Evolutionary conservation across 2,329 filamentous ascomycete genomes (phyloP).

Genomic region (Graphilbum ipis-grandicollis): DNA sequence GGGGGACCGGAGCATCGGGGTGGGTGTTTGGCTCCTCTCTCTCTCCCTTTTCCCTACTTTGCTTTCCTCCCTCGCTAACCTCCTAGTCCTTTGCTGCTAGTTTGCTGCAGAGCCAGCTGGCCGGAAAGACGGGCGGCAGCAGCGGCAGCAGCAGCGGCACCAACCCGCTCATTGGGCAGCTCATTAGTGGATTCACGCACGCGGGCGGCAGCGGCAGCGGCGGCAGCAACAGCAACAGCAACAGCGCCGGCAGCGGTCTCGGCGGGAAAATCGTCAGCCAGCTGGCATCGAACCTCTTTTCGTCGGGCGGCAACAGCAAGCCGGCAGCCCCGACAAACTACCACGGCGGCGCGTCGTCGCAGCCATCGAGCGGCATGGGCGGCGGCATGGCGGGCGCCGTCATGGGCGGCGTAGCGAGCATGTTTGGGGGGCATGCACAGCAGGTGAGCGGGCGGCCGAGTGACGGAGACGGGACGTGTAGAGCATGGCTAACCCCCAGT

Average conservation of each 20-base stretch:
- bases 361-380: constrained; percentile 7
- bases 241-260: constrained; percentile 16
- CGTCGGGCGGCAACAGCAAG: constrained; percentile 30
- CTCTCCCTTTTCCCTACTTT: not conserved
- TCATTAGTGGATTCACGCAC: constrained; percentile 24
- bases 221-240: constrained; percentile 18
- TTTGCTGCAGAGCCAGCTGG: constrained; percentile 28
- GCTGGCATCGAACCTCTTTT: constrained; percentile 37
- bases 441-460: constrained; percentile 21
- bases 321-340: constrained; percentile 29
- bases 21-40: constrained; percentile 22
- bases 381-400: constrained; percentile 27
- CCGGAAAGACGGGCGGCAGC: constrained; percentile 23
- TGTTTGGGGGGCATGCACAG: constrained; percentile 27
- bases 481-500: too few relatives aligned
- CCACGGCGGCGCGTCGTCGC: constrained; percentile 29
- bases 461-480: too few relatives aligned
- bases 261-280: constrained; percentile 38
- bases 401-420: constrained; percentile 34
- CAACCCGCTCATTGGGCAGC: constrained; percentile 24
- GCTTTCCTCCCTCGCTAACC: constrained; percentile 4
- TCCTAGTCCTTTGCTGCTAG: constrained; percentile 43
- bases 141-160: constrained; percentile 16
- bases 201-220: constrained; percentile 14
- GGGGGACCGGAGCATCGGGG: constrained; percentile 44